Evolutionary conservation across 805 yeast species (phyloP).

Genomic region (Starmerella bacillaris): DNA sequence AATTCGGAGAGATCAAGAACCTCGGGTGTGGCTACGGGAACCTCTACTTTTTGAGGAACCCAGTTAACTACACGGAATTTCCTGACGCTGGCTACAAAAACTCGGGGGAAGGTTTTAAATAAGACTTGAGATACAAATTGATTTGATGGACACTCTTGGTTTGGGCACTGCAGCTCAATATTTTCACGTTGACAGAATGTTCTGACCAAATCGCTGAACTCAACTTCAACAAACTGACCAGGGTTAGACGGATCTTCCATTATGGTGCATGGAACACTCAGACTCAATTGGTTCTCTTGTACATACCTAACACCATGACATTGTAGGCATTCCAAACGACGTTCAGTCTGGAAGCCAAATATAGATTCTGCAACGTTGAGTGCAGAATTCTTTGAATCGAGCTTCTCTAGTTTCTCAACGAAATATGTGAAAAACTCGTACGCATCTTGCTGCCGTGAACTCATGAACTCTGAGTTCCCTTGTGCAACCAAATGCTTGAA

Average conservation of each 20-base stretch:
- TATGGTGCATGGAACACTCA: slow-evolving; percentile 42
- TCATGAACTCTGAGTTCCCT: slow-evolving; percentile 63
- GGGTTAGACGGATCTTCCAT: slow-evolving; percentile 31
- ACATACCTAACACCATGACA: slow-evolving; percentile 47
- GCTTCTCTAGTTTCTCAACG: slow-evolving; percentile 16
- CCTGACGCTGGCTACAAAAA: slow-evolving; percentile 52
- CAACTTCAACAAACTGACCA: slow-evolving; percentile 32
- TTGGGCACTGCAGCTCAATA: slow-evolving; percentile 38
- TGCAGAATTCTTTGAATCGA: slow-evolving; percentile 34
- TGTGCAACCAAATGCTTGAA: slow-evolving; percentile 64
- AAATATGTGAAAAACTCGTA: slow-evolving; percentile 68
- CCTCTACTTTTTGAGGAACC: slow-evolving; percentile 71
- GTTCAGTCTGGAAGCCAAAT: slow-evolving; percentile 49
- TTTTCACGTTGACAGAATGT: slow-evolving; percentile 35
- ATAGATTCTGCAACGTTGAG: slow-evolving; percentile 31
- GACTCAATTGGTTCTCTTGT: slow-evolving; percentile 38
- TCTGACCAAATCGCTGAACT: slow-evolving; percentile 33
- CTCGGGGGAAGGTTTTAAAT: slow-evolving; percentile 52
- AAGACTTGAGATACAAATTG: slow-evolving; percentile 20
- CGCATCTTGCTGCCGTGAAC: slow-evolving; percentile 89
- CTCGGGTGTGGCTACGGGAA: slow-evolving; percentile 42
- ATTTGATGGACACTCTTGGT: too few species aligned
- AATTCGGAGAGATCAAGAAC: slow-evolving; percentile 28
- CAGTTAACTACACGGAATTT: slow-evolving; percentile 73
- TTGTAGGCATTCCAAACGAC: slow-evolving; percentile 37